These are phyloP conservation scores for Penicillium aurantiogriseum DNA, from an alignment of 2,329 filamentous ascomycete species.

Conservation along the genomic window DNA sequence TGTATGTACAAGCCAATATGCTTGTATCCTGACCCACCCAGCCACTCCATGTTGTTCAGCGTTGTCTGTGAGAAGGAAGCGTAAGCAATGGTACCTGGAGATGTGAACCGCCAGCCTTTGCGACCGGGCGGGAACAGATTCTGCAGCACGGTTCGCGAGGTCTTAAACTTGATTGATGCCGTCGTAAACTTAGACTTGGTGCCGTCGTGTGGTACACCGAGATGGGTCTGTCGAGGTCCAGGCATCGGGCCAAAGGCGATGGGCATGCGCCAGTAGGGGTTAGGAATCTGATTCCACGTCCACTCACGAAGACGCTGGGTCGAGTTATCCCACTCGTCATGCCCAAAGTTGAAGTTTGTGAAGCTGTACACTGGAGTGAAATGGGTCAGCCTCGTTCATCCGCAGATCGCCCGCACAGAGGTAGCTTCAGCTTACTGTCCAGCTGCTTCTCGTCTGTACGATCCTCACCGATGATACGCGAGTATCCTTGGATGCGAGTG, in stretches of 20 bases:
- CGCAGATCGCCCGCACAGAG: no score
- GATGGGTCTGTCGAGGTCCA: slow-evolving; percentile 43
- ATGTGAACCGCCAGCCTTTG: slow-evolving; percentile 41
- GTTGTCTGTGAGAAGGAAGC: slow-evolving; percentile 46
- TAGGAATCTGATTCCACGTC: slow-evolving; percentile 45
- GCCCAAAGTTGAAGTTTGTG: slow-evolving; percentile 49
- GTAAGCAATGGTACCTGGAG: slow-evolving; percentile 45
- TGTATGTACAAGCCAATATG: slow-evolving; percentile 62
- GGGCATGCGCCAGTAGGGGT: slow-evolving; percentile 48
- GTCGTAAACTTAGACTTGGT: slow-evolving; percentile 45
- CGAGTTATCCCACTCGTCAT: slow-evolving; percentile 59
- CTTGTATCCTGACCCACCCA: slow-evolving; percentile 59
- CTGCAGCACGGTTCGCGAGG: slow-evolving; percentile 50
- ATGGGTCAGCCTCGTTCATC: no score
- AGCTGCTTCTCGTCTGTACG: background rate
- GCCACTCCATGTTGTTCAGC: slow-evolving; percentile 57
- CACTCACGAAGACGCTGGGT: slow-evolving; percentile 49
- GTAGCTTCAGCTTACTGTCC: background rate
- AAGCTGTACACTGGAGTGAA: background rate
- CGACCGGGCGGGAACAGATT: slow-evolving; percentile 47
- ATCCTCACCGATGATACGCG: background rate
- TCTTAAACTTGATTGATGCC: slow-evolving; percentile 52
- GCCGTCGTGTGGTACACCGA: slow-evolving; percentile 19
- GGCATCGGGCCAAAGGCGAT: slow-evolving; percentile 50
- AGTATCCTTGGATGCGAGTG: slow-evolving; percentile 51